Conservation (phyloP, 257 asterid genomes). For the Echites panduratus region DNA sequence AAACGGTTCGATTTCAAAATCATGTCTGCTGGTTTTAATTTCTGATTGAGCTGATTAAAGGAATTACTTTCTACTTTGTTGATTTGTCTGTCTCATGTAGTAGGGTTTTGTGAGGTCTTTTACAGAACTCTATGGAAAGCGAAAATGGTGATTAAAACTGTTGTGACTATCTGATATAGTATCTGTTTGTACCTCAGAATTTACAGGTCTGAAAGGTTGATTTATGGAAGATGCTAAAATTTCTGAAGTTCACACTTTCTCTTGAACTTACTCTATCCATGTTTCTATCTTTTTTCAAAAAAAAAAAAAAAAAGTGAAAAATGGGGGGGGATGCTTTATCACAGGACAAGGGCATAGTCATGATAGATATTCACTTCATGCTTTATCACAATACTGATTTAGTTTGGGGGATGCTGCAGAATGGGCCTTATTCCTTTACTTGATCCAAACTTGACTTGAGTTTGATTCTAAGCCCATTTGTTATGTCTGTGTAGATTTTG, state of each 20-base stretch:
- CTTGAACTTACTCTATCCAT: not conserved
- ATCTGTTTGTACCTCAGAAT: not conserved
- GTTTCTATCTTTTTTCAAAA: not conserved
- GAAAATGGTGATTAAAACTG: not conserved
- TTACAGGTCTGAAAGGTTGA: too few relatives aligned
- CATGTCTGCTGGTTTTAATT: not conserved
- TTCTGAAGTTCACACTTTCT: not conserved
- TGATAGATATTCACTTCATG: conserved; percentile 11
- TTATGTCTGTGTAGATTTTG: too few relatives aligned
- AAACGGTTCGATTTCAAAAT: not conserved
- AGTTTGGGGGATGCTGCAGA: not conserved
- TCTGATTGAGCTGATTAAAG: too few relatives aligned
- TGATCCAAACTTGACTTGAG: not conserved
- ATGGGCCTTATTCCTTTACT: not conserved
- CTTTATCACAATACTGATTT: conserved; percentile 12
- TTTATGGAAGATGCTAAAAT: not conserved
- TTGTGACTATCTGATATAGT: too few relatives aligned
- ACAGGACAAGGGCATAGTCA: not conserved
- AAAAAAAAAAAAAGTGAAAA: too few relatives aligned
- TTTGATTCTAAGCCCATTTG: not conserved
- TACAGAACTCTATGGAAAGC: too few relatives aligned
- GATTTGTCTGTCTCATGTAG: too few relatives aligned
- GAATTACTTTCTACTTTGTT: too few relatives aligned
- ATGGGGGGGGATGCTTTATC: not conserved
- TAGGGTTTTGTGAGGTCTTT: too few relatives aligned